A percentile compares a stretch with the other conserved stretches of the same genome.
Evolutionary conservation across 306 rosid species (phyloP).

Genomic region (Vicia sativa): DNA sequence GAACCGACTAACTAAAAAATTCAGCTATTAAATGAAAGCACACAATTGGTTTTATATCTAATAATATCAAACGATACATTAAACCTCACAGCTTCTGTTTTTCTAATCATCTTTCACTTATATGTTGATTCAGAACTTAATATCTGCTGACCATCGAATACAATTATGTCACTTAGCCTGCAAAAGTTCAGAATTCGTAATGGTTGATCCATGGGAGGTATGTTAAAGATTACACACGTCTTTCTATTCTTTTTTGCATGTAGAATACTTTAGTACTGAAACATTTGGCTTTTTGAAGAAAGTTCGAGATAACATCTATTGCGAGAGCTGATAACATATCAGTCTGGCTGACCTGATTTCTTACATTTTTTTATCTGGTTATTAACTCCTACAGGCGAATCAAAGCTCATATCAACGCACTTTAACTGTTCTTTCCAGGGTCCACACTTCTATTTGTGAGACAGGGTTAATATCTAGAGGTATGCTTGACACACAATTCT

Average conservation of each 20-base stretch:
- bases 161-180: slow-evolving; percentile 70
- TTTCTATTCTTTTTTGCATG: slow-evolving; percentile 7
- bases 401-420: slow-evolving; percentile 74
- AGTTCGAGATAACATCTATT: neutral
- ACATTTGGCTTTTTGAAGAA: slow-evolving; percentile 14
- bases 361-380: slow-evolving; percentile 29
- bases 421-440: slow-evolving; percentile 68
- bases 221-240: neutral
- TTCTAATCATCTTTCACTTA: slow-evolving; percentile 33
- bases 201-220: slow-evolving; percentile 99
- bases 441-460: slow-evolving; percentile 54
- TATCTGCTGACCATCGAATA: slow-evolving; percentile 77
- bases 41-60: slow-evolving; percentile 10
- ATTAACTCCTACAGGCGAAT: slow-evolving; percentile 60
- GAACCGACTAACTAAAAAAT: neutral
- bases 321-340: neutral
- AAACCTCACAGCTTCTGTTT: neutral
- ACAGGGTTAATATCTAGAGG: slow-evolving; percentile 64
- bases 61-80: too few species aligned
- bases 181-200: slow-evolving; percentile 72
- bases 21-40: neutral
- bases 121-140: slow-evolving; percentile 54
- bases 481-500: slow-evolving; percentile 35
- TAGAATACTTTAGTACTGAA: slow-evolving; percentile 11
- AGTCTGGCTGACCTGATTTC: slow-evolving; percentile 1